phyloP scores from a whole-genome alignment of 352 stramenopile species.

The Pythium aphanidermatum region DNA sequence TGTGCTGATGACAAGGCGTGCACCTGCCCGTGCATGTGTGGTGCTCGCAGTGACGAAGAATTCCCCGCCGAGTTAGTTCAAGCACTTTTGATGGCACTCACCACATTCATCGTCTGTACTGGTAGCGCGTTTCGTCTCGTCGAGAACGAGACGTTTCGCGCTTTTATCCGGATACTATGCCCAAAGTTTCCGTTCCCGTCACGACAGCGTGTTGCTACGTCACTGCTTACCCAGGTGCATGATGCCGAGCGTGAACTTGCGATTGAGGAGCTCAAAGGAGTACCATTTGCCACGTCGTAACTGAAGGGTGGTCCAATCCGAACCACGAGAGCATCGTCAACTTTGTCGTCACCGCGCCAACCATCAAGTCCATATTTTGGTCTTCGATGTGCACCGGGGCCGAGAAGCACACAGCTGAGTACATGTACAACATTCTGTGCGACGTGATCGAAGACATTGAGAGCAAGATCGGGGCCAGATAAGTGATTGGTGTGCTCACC shows the following conservation, averaged over 20 bases:
- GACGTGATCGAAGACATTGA: background rate
- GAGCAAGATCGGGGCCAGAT: background rate
- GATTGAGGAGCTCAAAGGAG: background rate
- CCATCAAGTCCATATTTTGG: background rate
- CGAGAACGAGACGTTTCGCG: background rate
- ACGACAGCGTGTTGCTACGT: background rate
- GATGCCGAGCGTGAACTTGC: background rate
- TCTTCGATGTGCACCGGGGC: background rate
- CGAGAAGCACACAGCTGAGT: background rate
- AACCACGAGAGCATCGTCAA: conserved; percentile 1
- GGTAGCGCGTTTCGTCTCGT: background rate
- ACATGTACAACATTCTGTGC: background rate
- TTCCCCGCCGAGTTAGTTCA: background rate
- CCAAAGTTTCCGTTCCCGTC: conserved; percentile 1
- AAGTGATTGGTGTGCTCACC: background rate
- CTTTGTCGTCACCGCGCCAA: background rate
- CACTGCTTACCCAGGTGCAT: background rate
- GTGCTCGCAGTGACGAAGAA: background rate
- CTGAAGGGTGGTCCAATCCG: conserved; percentile 1
- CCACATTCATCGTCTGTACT: background rate
- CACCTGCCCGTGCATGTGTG: background rate
- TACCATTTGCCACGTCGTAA: background rate
- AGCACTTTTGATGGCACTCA: background rate
- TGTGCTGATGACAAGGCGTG: background rate
- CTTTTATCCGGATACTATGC: background rate